phyloP scores from a whole-genome alignment of 176 grass and related monocot species.

The Chrysopogon serrulatus region DNA sequence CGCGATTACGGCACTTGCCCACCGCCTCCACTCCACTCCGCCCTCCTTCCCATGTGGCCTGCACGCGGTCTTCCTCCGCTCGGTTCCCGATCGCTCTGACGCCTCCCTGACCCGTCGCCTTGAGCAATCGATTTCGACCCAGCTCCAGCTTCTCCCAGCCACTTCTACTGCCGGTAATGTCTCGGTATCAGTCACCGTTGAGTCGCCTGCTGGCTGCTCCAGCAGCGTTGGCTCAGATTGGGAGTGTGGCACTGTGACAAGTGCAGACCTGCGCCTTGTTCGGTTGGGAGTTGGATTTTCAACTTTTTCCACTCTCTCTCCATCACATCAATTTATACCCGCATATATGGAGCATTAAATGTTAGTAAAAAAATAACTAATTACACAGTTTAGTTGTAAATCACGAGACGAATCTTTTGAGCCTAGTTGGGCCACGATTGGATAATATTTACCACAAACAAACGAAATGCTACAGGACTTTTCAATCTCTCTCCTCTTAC shows the following conservation, averaged over 20 bases:
- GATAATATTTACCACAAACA: too few relatives aligned
- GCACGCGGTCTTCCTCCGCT: constrained; percentile 56
- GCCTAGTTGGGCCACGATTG: too few relatives aligned
- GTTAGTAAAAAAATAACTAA: too few relatives aligned
- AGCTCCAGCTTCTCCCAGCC: constrained; percentile 12
- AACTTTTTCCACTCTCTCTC: too few relatives aligned
- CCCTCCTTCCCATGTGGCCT: constrained; percentile 49
- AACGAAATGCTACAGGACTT: too few relatives aligned
- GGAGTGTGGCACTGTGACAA: constrained; percentile 35
- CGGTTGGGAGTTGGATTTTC: too few relatives aligned
- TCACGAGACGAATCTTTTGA: too few relatives aligned
- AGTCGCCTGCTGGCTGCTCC: constrained; percentile 26
- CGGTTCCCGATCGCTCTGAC: neutral
- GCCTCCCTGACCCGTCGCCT: constrained; percentile 34
- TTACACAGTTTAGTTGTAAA: too few relatives aligned
- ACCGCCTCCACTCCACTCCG: constrained; percentile 43
- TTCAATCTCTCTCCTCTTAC: too few relatives aligned
- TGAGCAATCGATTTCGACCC: constrained; percentile 36
- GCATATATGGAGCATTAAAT: too few relatives aligned
- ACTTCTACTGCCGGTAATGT: constrained; percentile 26
- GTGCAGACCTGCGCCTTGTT: too few relatives aligned
- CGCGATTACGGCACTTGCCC: constrained; percentile 59
- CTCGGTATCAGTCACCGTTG: constrained; percentile 57
- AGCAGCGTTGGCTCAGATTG: constrained; percentile 35
- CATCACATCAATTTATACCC: too few relatives aligned